Evolutionary conservation across 2,329 filamentous ascomycete genomes (phyloP).

Genomic region (Diplodia corticola): DNA sequence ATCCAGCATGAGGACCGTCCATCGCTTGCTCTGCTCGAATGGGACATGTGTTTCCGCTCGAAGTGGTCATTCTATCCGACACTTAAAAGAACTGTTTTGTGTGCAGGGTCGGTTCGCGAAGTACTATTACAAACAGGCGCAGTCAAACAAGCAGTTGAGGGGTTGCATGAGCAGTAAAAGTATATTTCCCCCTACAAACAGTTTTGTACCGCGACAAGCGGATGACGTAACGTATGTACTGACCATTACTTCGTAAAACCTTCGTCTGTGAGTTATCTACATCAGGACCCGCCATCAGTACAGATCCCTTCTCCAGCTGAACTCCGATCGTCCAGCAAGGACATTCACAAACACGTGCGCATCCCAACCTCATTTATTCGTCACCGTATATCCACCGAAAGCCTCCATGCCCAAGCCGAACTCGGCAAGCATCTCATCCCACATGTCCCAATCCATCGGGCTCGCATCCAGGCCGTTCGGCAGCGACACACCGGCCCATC

Average conservation of each 20-base stretch:
- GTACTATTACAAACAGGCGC: not conserved
- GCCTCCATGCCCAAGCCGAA: slow-evolving; percentile 21
- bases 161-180: not conserved
- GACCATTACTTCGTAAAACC: not conserved
- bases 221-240: not conserved
- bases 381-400: slow-evolving; percentile 2
- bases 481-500: slow-evolving; percentile 13
- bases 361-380: not conserved
- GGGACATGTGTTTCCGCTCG: not conserved
- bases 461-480: slow-evolving; percentile 26
- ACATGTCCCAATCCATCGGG: slow-evolving; percentile 33
- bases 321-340: not conserved
- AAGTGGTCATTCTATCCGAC: not conserved
- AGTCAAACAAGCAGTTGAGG: not conserved
- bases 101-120: not conserved
- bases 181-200: not conserved
- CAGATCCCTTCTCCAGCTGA: not conserved
- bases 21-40: not conserved
- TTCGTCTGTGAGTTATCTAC: not conserved
- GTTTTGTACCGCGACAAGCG: not conserved
- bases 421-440: slow-evolving; percentile 34
- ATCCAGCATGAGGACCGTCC: not conserved
- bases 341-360: not conserved
- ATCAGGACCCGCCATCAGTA: not conserved
- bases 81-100: not conserved